Conservation (phyloP, 768 basidiomycete genomes). For the Termitomyces eurrhizus region DNA sequence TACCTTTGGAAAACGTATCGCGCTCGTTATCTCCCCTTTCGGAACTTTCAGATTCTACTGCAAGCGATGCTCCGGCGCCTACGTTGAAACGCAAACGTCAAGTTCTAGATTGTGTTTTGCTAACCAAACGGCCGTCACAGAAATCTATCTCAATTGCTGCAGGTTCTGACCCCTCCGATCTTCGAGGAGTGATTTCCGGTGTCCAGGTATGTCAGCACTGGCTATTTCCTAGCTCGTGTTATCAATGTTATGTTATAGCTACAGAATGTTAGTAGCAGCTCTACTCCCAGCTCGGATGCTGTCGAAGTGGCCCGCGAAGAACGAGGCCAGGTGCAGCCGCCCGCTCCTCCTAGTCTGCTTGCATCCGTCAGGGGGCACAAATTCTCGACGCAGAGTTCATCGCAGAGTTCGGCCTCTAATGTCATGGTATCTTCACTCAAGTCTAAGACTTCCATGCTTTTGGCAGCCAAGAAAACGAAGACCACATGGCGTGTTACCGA, state of each 20-base stretch:
- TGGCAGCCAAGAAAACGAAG: neutral
- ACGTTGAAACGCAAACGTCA: slow-evolving; percentile 13
- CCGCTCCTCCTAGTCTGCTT: neutral
- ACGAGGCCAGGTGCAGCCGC: neutral
- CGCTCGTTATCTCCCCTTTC: neutral
- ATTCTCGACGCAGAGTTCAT: neutral
- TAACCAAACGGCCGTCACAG: slow-evolving; percentile 1
- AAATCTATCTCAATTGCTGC: neutral
- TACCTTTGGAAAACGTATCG: too few species aligned
- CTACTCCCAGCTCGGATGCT: neutral
- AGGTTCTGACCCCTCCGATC: neutral
- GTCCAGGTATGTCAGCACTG: neutral
- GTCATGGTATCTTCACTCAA: neutral
- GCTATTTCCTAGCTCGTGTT: neutral
- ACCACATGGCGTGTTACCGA: too few species aligned
- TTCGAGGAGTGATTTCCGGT: neutral
- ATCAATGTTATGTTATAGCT: neutral
- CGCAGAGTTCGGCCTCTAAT: neutral
- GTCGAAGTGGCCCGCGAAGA: neutral
- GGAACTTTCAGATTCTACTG: neutral
- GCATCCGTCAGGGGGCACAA: neutral
- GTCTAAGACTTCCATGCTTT: too few species aligned
- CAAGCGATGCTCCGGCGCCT: neutral
- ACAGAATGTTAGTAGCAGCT: neutral
- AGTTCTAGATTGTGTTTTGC: slow-evolving; percentile 13